Evolutionary conservation across 768 basidiomycete species (phyloP).

Genomic region (Boletus sensibilis): DNA sequence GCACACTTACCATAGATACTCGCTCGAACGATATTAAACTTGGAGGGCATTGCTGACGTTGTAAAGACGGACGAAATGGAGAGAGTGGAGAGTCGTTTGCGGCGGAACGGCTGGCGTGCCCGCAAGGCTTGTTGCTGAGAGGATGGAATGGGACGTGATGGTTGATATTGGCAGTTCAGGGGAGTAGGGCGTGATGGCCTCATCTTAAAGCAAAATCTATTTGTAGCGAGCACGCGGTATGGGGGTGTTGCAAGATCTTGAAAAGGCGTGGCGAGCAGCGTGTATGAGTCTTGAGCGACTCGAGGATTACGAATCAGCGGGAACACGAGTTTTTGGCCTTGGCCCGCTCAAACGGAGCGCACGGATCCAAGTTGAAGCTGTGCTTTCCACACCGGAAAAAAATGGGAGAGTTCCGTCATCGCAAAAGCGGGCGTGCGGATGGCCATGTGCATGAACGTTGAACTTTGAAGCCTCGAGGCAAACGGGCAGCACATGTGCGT

Average conservation of each 20-base stretch:
- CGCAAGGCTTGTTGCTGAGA: conserved; percentile 21
- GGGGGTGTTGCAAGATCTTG: conserved; percentile 24
- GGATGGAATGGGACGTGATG: conserved; percentile 19
- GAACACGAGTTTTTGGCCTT: conserved; percentile 24
- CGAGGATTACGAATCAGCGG: conserved; percentile 18
- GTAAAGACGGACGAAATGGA: conserved; percentile 33
- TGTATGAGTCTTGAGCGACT: conserved; percentile 16
- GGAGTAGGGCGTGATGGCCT: conserved; percentile 22
- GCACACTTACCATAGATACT: conserved; percentile 60
- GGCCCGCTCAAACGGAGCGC: conserved; percentile 27
- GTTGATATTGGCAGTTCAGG: conserved; percentile 25
- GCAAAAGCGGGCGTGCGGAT: conserved; percentile 1
- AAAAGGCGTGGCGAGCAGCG: conserved; percentile 32
- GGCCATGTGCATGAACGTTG: not conserved
- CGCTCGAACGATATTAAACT: conserved; percentile 68
- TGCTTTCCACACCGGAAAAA: conserved; percentile 18
- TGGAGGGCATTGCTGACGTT: conserved; percentile 56
- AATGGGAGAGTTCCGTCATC: conserved; percentile 14
- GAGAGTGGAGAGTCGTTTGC: conserved; percentile 33
- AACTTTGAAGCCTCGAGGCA: conserved; percentile 27
- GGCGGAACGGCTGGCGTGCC: conserved; percentile 33
- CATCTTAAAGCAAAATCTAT: conserved; percentile 31
- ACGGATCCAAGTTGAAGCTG: conserved; percentile 20
- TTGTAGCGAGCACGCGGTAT: conserved; percentile 29
- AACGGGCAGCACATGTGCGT: conserved; percentile 1